Base-by-base conservation (phyloP, 2,329 filamentous ascomycete species). In the Fusarium subglutinans region DNA sequence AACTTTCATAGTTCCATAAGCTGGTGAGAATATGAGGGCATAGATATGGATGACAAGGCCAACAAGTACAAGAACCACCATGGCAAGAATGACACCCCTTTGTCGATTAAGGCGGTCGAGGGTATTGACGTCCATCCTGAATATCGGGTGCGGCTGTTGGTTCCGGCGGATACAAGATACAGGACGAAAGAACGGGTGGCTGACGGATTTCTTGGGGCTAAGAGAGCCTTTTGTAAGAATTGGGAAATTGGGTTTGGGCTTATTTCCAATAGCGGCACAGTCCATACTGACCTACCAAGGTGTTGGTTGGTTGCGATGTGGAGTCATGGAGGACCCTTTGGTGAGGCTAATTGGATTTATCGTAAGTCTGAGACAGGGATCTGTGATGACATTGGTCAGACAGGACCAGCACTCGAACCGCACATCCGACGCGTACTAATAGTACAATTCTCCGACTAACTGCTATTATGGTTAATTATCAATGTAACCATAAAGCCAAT, bases 1-100 rank as follows among this genome's bases (percentile, higher is more conserved):
- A 5, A 33, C 3, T 6, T 43, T 67, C 4, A 20, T 12, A 2
- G 45, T 60, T 20, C 24, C 24, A 22, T 47, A 41, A 6, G 28
- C 28, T 13, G 65, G 24, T 1, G 44, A 28, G 43, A 66, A 67
- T 3, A 61, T 13, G 5, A 67, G 40, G 3, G 65, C 63, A 6
- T 67, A 67, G 6, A 61, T 35, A 3, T 67, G 65, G 4, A 67
- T 26, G 3, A 24, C 6, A 17, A 67, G 38, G 5, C 65, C 65
- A 7, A 53, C 8, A 17, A 60, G n/a, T 13, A 67, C 63, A 20
- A 67, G 53, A 37, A 67, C 11, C 1, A 37, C 11, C 53, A 67
- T 67, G 0, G 65, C 65, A 12, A 51, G 6, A 15, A 51, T 41
- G 11, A 67, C 40, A 3, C 65, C 37, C 17, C 28, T 51, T 20